phyloP scores from a whole-genome alignment of 140 eudicot species.

The Stevia rebaudiana region DNA sequence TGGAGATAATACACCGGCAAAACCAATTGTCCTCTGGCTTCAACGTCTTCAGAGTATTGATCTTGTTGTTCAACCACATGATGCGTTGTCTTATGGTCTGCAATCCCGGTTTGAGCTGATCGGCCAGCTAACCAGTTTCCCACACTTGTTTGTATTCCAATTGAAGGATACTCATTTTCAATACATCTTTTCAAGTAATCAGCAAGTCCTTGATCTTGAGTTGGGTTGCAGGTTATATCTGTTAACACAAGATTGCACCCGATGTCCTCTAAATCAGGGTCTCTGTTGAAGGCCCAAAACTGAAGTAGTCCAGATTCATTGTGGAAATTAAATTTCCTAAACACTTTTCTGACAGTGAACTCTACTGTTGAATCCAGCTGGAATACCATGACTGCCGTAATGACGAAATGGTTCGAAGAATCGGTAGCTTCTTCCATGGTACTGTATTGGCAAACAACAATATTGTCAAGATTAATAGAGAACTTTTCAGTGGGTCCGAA shows the following conservation, averaged over 20 bases:
- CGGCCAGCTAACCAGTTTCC: constrained; percentile 1
- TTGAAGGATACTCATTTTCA: neutral
- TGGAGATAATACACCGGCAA: neutral
- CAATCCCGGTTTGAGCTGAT: neutral
- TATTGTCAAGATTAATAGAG: too few relatives aligned
- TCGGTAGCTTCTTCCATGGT: too few relatives aligned
- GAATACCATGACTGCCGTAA: too few relatives aligned
- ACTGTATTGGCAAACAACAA: too few relatives aligned
- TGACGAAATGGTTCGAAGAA: too few relatives aligned
- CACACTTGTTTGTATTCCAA: neutral
- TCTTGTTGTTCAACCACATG: neutral
- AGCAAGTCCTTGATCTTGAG: neutral
- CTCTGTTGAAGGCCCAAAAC: neutral
- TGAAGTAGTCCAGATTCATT: neutral
- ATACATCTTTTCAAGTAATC: too few relatives aligned
- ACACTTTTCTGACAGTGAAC: neutral
- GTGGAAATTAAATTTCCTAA: neutral
- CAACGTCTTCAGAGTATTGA: neutral
- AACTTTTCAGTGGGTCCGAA: too few relatives aligned
- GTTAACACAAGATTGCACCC: neutral
- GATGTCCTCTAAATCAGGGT: neutral
- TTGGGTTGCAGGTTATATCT: neutral
- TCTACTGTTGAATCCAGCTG: neutral
- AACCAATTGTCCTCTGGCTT: neutral
- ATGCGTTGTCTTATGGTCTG: neutral